A percentile compares a stretch with the other conserved stretches of the same genome.
Conservation (phyloP, 306 rosid species). For the Oxytropis ochrocephala region DNA sequence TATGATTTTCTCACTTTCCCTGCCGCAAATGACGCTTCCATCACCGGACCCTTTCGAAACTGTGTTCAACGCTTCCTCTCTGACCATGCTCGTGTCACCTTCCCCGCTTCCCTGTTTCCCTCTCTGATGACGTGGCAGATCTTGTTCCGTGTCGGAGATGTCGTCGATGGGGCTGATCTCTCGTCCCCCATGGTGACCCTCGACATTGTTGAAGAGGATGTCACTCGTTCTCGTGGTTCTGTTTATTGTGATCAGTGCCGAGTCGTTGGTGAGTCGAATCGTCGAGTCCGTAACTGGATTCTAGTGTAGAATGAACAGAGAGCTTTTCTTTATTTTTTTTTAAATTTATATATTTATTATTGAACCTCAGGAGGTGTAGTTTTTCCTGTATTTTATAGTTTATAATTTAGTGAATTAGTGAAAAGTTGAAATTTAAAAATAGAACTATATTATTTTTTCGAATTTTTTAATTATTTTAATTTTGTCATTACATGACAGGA, state of each 20-base stretch:
- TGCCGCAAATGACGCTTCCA: background rate
- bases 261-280: slow-evolving; percentile 84
- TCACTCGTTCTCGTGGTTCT: slow-evolving; percentile 59
- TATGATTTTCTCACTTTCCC: slow-evolving; percentile 52
- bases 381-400: too few relatives aligned
- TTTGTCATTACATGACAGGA: background rate
- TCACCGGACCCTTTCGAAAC: slow-evolving; percentile 43
- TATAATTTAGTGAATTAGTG: too few relatives aligned
- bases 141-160: slow-evolving; percentile 51
- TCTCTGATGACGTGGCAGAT: slow-evolving; percentile 85
- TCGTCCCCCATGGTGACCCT: slow-evolving; percentile 40
- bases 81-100: slow-evolving; percentile 55
- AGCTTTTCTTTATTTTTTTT: background rate
- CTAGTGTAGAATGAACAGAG: background rate
- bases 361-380: background rate
- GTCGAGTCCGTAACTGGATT: background rate
- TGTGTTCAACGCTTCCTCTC: slow-evolving; percentile 49
- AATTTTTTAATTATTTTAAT: too few relatives aligned
- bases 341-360: background rate
- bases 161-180: slow-evolving; percentile 33
- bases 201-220: slow-evolving; percentile 91
- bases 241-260: slow-evolving; percentile 93
- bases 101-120: slow-evolving; percentile 64
- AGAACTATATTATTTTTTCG: too few relatives aligned
- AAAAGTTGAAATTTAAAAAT: background rate